Conservation (phyloP, 148 eudicot genomes). For the Cornus controversa region DNA sequence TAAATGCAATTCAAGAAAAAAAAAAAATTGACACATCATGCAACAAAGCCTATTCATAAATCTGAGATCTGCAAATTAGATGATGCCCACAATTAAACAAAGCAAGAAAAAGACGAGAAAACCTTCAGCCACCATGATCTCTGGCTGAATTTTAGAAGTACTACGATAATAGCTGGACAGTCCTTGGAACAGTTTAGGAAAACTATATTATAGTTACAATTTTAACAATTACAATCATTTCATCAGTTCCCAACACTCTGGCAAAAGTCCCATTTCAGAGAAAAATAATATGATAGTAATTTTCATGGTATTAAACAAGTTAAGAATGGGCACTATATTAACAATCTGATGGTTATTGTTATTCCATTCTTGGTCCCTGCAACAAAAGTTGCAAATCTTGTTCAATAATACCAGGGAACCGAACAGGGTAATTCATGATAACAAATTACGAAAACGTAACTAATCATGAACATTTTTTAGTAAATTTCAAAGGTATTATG, state of each 20-base stretch:
- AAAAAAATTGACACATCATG: not conserved
- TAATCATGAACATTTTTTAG: not conserved
- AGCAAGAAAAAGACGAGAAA: not conserved
- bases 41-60: not conserved
- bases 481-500: not conserved
- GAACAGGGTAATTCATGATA: not conserved
- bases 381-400: not conserved
- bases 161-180: not conserved
- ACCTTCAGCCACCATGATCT: not conserved
- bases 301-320: not conserved
- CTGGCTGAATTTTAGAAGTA: not conserved
- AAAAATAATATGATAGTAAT: too few species aligned
- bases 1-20: not conserved
- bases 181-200: not conserved
- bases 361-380: not conserved
- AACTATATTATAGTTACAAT: too few species aligned
- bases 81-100: not conserved
- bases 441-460: not conserved
- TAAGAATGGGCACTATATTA: not conserved
- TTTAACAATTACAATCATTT: too few species aligned
- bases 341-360: not conserved
- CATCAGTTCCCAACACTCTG: too few species aligned
- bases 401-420: not conserved
- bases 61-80: not conserved
- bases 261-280: too few species aligned